Conservation (phyloP, 2,329 filamentous ascomycete species). For the Aspergillus sp. region DNA sequence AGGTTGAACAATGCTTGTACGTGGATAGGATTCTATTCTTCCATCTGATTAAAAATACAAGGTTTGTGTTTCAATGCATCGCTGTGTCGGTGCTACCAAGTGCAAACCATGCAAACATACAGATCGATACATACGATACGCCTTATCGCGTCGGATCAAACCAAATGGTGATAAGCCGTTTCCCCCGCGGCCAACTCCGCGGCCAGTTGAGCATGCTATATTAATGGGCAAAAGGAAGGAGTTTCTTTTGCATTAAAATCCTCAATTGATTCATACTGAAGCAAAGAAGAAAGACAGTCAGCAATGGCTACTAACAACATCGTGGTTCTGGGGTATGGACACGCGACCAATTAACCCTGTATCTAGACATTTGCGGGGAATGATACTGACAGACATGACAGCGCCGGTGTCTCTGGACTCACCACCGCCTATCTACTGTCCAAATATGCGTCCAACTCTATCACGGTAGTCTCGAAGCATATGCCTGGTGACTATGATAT, state of each 20-base stretch:
- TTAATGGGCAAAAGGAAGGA: background rate
- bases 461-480: slow-evolving; percentile 75
- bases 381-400: slow-evolving; percentile 20
- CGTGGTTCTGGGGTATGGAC: slow-evolving; percentile 33
- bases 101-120: background rate
- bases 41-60: no score
- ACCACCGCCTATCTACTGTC: slow-evolving; percentile 59
- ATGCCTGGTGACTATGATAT: slow-evolving; percentile 92
- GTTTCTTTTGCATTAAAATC: no score
- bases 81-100: background rate
- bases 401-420: slow-evolving; percentile 59
- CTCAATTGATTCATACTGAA: background rate
- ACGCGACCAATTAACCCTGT: no score
- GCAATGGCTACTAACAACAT: slow-evolving; percentile 31
- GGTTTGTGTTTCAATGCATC: background rate
- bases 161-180: background rate
- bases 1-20: background rate
- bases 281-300: background rate
- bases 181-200: background rate
- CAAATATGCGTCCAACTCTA: slow-evolving; percentile 46
- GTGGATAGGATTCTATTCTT: background rate
- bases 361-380: no score
- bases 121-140: background rate
- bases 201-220: background rate
- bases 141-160: background rate